These are phyloP conservation scores for Yamadazyma blattariae DNA, from an alignment of 1,139 yeast genomes.

Conservation along the genomic window DNA sequence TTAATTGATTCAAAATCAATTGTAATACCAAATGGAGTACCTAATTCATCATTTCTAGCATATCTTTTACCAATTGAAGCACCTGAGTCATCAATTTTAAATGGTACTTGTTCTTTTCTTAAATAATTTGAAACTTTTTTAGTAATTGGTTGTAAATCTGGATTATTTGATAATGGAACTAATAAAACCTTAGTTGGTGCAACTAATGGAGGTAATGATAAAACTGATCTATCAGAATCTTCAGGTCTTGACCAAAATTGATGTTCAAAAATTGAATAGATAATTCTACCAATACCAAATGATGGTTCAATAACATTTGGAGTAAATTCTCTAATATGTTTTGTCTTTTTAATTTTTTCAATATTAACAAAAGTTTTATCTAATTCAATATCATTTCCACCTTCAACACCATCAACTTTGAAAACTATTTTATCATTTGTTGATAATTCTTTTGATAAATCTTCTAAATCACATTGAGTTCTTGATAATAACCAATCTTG, in stretches of 20 bases:
- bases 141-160: constrained; percentile 75
- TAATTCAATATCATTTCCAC: constrained; percentile 60
- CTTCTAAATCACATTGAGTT: constrained; percentile 84
- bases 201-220: constrained; percentile 91
- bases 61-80: constrained; percentile 99
- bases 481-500: constrained; percentile 74
- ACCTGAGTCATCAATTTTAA: constrained; percentile 95
- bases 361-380: constrained; percentile 71
- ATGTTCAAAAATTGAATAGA: constrained; percentile 92
- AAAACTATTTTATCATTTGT: constrained; percentile 64
- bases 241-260: constrained; percentile 94
- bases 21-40: constrained; percentile 98
- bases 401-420: constrained; percentile 56
- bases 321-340: constrained; percentile 90
- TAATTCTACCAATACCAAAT: constrained; percentile 97
- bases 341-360: constrained; percentile 75
- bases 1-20: constrained; percentile 92
- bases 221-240: constrained; percentile 84
- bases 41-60: constrained; percentile 98
- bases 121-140: constrained; percentile 65
- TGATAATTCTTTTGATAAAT: constrained; percentile 65
- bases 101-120: constrained; percentile 82
- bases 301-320: constrained; percentile 99
- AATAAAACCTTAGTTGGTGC: constrained; percentile 97
- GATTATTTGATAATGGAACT: constrained; percentile 88